Evolutionary conservation across 1,139 yeast genomes (phyloP), one percentile per base, ranked within the genome.

Genomic region (Zhuliangozyma blackwelliae): DNA sequence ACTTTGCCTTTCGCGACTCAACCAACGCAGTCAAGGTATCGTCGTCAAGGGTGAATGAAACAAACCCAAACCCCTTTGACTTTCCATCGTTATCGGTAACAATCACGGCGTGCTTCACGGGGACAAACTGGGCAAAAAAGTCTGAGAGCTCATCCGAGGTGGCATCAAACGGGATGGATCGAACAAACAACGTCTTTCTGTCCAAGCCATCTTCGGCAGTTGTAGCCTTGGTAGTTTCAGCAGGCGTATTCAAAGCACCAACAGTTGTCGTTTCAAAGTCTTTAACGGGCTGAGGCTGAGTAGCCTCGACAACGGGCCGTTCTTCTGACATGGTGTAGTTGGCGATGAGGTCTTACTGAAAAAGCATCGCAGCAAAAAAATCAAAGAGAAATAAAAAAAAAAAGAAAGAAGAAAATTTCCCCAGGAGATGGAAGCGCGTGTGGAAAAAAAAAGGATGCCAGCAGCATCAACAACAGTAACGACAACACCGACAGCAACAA

Each of bases 51-150:
- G 87, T 79, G 59, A 94, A 92, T 33, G 95, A 83, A 12, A 89
- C 98, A 60, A 94, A 94, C 7, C 98, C 99, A 61, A 89, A 94
- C 1, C 98, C 97, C 59, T 94, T 76, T 5, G 96, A 86, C 34
- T 77, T 67, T 34, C 84, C 77, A 33, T 83, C 79, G 10, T 72
- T 68, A 56, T 92, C 96, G 33, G 73, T 84, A 20, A 94, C 98
- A 35, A 92, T 77, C 35, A 89, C 94, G 4, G 97, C 96, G 61
- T 92, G 98, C 61, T 84, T 89, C 10, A 92, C 95, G 5, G 98
- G 98, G 1, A 88, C 94, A 60, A 89, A 83, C 46, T 88, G 88
- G 1, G 97, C 84, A 55, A 92, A 92, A 62, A 73, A 88, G 49
- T 83, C 86, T 1, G 92, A 75, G 35, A 89, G 70, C 50, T 88